phyloP scores from a whole-genome alignment of 2,329 filamentous ascomycete species.

The Trichoderma koningii region DNA sequence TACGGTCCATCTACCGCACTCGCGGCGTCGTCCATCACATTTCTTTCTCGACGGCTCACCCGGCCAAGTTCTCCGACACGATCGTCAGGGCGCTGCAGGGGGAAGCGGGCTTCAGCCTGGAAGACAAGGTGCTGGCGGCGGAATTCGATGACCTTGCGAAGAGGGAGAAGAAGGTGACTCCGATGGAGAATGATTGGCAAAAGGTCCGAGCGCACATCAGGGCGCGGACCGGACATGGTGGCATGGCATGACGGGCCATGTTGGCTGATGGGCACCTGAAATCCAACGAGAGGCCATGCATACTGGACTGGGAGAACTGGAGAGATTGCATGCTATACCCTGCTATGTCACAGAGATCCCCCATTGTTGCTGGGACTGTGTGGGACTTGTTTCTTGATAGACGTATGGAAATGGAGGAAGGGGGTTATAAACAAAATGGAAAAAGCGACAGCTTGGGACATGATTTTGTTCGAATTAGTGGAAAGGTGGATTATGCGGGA shows the following conservation, averaged over 20 bases:
- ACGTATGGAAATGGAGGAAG: too few species aligned
- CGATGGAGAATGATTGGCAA: conserved; percentile 71
- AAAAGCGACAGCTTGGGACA: too few species aligned
- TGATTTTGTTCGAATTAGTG: too few species aligned
- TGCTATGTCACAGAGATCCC: too few species aligned
- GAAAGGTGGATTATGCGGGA: too few species aligned
- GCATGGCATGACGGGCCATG: conserved; percentile 41
- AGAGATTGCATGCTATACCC: too few species aligned
- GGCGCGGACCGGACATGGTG: conserved; percentile 68
- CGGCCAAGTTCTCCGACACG: conserved; percentile 87
- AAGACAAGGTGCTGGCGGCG: conserved; percentile 70
- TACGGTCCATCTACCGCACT: conserved; percentile 64
- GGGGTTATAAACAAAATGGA: too few species aligned
- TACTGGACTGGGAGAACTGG: too few species aligned
- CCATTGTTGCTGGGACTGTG: too few species aligned
- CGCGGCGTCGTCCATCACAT: conserved; percentile 66
- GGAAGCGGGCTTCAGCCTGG: conserved; percentile 74
- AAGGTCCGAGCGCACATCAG: conserved; percentile 75
- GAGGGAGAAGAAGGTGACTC: conserved; percentile 71
- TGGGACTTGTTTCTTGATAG: too few species aligned
- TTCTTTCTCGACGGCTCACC: conserved; percentile 88
- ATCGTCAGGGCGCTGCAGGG: conserved; percentile 77
- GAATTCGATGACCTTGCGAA: conserved; percentile 81
- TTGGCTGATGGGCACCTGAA: too few species aligned
- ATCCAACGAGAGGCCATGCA: too few species aligned